Evolutionary conservation across 1,284 basidiomycete genomes (phyloP), one percentile per base, ranked within the genome.

Genomic region (Naganishia cerealis): DNA sequence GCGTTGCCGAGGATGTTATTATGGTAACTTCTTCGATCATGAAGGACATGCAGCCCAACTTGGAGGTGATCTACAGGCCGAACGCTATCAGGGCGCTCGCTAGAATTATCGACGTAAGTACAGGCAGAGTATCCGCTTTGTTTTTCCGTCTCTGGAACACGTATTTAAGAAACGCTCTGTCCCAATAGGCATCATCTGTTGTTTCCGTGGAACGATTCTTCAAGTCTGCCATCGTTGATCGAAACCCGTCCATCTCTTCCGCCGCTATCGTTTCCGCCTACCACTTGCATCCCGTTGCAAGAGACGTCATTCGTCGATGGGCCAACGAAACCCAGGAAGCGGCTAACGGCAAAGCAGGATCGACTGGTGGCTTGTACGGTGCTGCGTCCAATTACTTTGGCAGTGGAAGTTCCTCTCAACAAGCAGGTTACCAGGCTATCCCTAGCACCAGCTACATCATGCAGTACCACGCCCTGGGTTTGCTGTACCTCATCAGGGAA

Each of bases 21-120:
- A 99, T 99, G 94, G 94, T 98, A 74, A 99, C 96, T 7, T 93
- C 91, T 77, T 97, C 94, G 77, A 99, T 99, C 81, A 98, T 98
- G 94, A 99, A 99, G 85, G 95, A 99, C 78, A 99, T 99, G 92
- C 95, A 99, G 78, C 91, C 94, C 62, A 98, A 98, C 79, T 90
- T 94, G 62, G 96, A 99, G 80, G 95, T 98, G 76, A 94, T 99
- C 73, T 99, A 99, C 82, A 86, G 96, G 69, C 92, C 96, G 48
- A 99, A 99, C 80, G 91, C 96, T 39, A 99, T 99, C 73, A 88
- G 96, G 74, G 94, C 95, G 5, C 85, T 99, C 18, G 94, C 93
- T 81, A 86, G 94, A 69, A 95, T 99, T 79, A 96, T 98, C 75
- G 96, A 99, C 80, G 94, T 95, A 80, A 78, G 92, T 85, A 21